Percentiles rank a stretch among this genome's conserved stretches.
phyloP scores from a whole-genome alignment of 805 yeast genomes.

The Metschnikowia aberdeeniae region DNA sequence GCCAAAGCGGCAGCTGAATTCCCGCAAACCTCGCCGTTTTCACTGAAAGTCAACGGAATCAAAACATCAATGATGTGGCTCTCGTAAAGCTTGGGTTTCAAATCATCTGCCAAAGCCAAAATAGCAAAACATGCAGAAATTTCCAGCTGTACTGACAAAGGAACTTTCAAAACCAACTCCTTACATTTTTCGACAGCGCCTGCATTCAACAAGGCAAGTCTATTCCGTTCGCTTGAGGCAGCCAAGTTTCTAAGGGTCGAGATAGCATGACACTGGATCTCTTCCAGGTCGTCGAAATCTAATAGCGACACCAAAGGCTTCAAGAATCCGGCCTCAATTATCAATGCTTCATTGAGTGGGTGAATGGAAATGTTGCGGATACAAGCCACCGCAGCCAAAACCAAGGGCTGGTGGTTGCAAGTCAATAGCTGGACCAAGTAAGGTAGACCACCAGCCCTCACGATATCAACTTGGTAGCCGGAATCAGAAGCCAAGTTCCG shows the following conservation, averaged over 20 bases:
- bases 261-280: constrained; percentile 97
- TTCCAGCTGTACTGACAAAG: constrained; percentile 92
- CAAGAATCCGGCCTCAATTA: constrained; percentile 94
- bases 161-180: constrained; percentile 76
- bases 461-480: constrained; percentile 92
- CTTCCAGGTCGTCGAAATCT: constrained; percentile 84
- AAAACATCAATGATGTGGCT: constrained; percentile 83
- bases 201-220: constrained; percentile 87
- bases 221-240: constrained; percentile 89
- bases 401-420: constrained; percentile 85
- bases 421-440: constrained; percentile 87
- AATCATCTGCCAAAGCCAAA: constrained; percentile 91
- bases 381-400: constrained; percentile 96
- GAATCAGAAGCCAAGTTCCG: constrained; percentile 96
- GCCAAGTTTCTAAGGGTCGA: constrained; percentile 94
- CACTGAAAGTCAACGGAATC: constrained; percentile 84
- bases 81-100: constrained; percentile 78
- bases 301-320: constrained; percentile 83
- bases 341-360: constrained; percentile 91
- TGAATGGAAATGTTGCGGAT: constrained; percentile 95
- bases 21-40: constrained; percentile 93
- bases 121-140: constrained; percentile 97
- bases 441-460: constrained; percentile 91
- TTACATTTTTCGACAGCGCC: constrained; percentile 94
- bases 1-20: constrained; percentile 98